Evolutionary conservation across 352 stramenopile species (phyloP), one percentile per base, ranked within the genome.

Genomic region (Poterioochromonas sp.): DNA sequence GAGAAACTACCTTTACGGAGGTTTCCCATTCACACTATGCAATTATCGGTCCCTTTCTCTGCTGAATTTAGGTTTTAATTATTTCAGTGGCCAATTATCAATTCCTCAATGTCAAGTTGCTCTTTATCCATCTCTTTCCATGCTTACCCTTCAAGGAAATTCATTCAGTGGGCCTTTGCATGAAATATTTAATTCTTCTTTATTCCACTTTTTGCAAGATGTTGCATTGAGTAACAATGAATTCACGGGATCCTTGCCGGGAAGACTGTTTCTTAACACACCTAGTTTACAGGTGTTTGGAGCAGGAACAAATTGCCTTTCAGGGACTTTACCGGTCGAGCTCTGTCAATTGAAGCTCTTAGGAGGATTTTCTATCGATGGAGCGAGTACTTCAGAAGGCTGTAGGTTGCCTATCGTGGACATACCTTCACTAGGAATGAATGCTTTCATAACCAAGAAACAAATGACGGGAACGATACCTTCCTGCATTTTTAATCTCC

Each of bases 181-280:
- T 32, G 26, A 34, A 32, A 32, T 62, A 8, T 8, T 34, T 32
- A 29, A 62, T 32, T 5, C 8, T 32, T 34, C 26, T 32, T 32
- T 32, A 22, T 8, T 32, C 5, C 2, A 8, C 8, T 32, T 8
- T 32, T 62, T 62, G 26, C 26, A 2, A 32, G 26, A 62, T 34
- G 29, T 62, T 62, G 51, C 12, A 8, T 12, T 71, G 15, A 71
- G 62, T 29, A 15, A 71, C 62, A 71, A 71, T 47, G 12, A 47
- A 29, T 47, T 71, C 18, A 44, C 34, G 15, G 62, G 62, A 3
- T 12, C 34, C 2, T 26, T 71, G 11, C 62, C 62, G 11, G 5
- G 20, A 26, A 8, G 20, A 29, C 12, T 71, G 5, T 71, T 71
- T 71, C 41, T 29, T 22, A 43, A 43, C 41, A 15, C 39, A 12